Percentiles rank a stretch among this genome's conserved stretches.
Evolutionary conservation across 192 early-diverging fungal species (phyloP).

Genomic region (Coemansia sp.): DNA sequence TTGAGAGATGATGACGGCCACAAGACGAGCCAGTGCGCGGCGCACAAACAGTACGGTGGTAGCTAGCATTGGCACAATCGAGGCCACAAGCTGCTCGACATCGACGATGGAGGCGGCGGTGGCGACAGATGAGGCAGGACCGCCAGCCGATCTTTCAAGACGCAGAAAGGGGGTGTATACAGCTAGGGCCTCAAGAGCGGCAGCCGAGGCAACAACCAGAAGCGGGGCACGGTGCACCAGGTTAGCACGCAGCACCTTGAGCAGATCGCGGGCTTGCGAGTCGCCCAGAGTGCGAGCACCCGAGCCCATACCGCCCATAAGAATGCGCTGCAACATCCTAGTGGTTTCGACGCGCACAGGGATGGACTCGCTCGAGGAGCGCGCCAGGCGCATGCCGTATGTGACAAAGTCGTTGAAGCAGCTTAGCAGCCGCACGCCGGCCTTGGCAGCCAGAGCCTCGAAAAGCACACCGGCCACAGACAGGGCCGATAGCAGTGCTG

Average conservation of each 20-base stretch:
- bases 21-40: conserved; percentile 18
- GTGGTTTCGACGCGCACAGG: conserved; percentile 67
- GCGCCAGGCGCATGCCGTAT: conserved; percentile 12
- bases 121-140: not conserved
- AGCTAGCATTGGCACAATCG: conserved; percentile 17
- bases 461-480: conserved; percentile 73
- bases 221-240: conserved; percentile 65
- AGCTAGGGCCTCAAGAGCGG: conserved; percentile 22
- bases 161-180: conserved; percentile 14
- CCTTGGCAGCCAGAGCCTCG: conserved; percentile 56
- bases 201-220: conserved; percentile 26
- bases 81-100: conserved; percentile 12
- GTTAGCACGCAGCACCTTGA: conserved; percentile 60
- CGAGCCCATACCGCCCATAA: conserved; percentile 70
- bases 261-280: conserved; percentile 64
- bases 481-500: conserved; percentile 64
- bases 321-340: conserved; percentile 56
- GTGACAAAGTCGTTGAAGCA: conserved; percentile 46
- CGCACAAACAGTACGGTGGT: conserved; percentile 30
- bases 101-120: conserved; percentile 7
- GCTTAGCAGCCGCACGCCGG: conserved; percentile 49
- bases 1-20: conserved; percentile 29
- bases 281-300: conserved; percentile 71
- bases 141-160: no score
- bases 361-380: conserved; percentile 29